Percentiles rank a stretch among this genome's conserved stretches.
Evolutionary conservation across 192 early-diverging fungal genomes (phyloP).

Genomic region (Podila horticola): DNA sequence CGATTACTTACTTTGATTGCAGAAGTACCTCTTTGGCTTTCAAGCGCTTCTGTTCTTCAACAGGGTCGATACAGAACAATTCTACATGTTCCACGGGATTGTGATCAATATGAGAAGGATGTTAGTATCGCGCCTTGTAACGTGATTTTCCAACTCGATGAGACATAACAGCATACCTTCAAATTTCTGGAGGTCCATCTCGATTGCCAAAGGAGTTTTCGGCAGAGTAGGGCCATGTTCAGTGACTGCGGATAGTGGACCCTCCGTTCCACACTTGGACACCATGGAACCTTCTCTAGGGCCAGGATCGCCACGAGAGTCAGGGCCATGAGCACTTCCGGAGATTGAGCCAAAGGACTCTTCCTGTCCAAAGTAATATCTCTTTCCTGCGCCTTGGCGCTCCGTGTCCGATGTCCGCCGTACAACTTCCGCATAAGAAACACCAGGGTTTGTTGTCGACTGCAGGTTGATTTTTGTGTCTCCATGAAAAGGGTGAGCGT

Average conservation of each 20-base stretch:
- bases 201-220: constrained; percentile 19
- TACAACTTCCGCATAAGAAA: too few relatives aligned
- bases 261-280: background rate
- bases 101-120: too few relatives aligned
- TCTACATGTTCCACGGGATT: constrained; percentile 10
- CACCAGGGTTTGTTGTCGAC: too few relatives aligned
- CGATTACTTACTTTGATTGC: constrained; percentile 26
- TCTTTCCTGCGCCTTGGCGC: too few relatives aligned
- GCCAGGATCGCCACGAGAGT: background rate
- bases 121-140: background rate
- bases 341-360: background rate
- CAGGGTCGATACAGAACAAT: constrained; percentile 46
- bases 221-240: constrained; percentile 1
- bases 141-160: too few relatives aligned
- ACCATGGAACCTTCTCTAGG: background rate
- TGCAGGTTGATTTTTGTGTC: too few relatives aligned
- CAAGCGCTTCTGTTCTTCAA: constrained; percentile 34
- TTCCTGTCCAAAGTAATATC: background rate
- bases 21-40: constrained; percentile 31
- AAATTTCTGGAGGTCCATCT: constrained; percentile 50
- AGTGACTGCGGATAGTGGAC: background rate
- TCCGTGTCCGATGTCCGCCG: too few relatives aligned
- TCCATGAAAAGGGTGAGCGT: too few relatives aligned
- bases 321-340: background rate
- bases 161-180: constrained; percentile 15